Percentiles rank a stretch among this genome's conserved stretches.
These are phyloP conservation scores for Capsicum rhomboideum DNA, from an alignment of 257 asterid genomes.

Conservation along the genomic window DNA sequence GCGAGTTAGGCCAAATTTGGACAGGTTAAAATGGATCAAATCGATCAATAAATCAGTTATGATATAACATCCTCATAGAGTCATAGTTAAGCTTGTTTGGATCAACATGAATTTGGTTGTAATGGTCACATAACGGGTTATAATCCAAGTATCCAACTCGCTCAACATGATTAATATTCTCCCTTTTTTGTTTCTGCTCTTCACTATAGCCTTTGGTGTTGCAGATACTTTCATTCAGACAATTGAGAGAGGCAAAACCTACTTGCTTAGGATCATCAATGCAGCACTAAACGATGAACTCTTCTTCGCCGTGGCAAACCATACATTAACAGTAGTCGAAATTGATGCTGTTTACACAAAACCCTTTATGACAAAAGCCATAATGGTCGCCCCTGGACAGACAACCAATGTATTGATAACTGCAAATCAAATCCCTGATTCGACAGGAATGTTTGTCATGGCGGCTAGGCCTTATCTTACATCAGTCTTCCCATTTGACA, in stretches of 20 bases:
- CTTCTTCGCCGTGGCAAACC: slow-evolving; percentile 61
- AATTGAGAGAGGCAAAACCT: slow-evolving; percentile 57
- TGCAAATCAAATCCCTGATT: slow-evolving; percentile 35
- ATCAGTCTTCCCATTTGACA: slow-evolving; percentile 58
- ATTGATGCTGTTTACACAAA: slow-evolving; percentile 63
- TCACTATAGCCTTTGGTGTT: background rate
- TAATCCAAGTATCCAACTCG: background rate
- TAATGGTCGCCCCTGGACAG: slow-evolving; percentile 77
- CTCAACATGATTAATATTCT: no score
- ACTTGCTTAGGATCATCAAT: slow-evolving; percentile 68
- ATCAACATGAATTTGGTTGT: background rate
- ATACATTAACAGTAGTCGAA: slow-evolving; percentile 65
- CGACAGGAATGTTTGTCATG: slow-evolving; percentile 34
- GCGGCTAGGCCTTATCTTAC: slow-evolving; percentile 81
- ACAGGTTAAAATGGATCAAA: background rate
- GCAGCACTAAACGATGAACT: slow-evolving; percentile 73
- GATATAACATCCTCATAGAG: background rate
- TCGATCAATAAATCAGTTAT: background rate
- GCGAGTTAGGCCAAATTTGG: background rate
- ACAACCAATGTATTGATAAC: slow-evolving; percentile 60
- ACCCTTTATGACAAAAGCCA: slow-evolving; percentile 52
- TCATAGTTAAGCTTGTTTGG: background rate
- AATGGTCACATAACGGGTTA: background rate
- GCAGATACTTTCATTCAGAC: slow-evolving; percentile 50
- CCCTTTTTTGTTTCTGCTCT: background rate